phyloP scores from a whole-genome alignment of 2,329 filamentous ascomycete genomes.

The Epichloe coenophiala region DNA sequence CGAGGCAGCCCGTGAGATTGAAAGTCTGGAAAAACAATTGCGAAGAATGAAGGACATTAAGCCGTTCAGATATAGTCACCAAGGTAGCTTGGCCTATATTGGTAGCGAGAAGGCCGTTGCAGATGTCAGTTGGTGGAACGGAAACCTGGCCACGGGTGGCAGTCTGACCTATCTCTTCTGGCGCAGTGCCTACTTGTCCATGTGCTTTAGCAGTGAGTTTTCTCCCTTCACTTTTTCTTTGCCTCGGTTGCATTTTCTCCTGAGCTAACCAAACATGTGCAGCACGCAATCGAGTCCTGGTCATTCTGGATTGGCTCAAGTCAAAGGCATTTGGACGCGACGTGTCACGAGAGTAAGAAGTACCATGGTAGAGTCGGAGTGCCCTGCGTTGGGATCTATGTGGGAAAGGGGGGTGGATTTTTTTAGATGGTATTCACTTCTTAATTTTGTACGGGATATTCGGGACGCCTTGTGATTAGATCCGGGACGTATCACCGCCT shows the following conservation, averaged over 20 bases:
- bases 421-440: background rate
- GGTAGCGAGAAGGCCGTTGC: slow-evolving; percentile 96
- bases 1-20: slow-evolving; percentile 60
- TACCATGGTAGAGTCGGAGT: background rate
- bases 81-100: slow-evolving; percentile 94
- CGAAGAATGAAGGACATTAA: slow-evolving; percentile 87
- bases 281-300: slow-evolving; percentile 90
- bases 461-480: background rate
- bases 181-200: slow-evolving; percentile 94
- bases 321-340: slow-evolving; percentile 94
- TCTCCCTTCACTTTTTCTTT: background rate
- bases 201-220: slow-evolving; percentile 97
- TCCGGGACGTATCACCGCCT: background rate
- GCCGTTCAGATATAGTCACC: slow-evolving; percentile 97
- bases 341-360: slow-evolving; percentile 62
- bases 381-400: background rate
- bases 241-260: background rate
- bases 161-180: slow-evolving; percentile 96
- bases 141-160: slow-evolving; percentile 88
- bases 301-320: slow-evolving; percentile 92
- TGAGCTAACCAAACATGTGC: slow-evolving; percentile 9
- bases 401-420: background rate
- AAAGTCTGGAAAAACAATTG: slow-evolving; percentile 73
- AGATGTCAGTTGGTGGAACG: slow-evolving; percentile 93
- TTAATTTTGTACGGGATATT: background rate